Base-by-base conservation (phyloP, 1,284 basidiomycete genomes). In the Phellinidium pouzarii region DNA sequence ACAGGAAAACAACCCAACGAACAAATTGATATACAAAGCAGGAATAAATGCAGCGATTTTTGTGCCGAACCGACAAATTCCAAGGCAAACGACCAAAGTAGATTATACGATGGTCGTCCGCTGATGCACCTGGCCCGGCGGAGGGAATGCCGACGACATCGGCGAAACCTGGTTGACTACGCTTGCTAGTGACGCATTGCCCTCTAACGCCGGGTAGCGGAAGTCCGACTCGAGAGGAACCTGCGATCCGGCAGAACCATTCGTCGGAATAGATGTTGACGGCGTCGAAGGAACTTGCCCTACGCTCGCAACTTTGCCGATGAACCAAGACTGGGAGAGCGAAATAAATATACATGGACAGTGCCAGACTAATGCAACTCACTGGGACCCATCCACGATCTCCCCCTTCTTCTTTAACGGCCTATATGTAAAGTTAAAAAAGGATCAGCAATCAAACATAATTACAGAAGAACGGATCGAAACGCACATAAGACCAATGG, bases 351-450 rank as follows among this genome's bases (percentile, higher is more conserved):
- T 19, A 27, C 12, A 45, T 12, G 36, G 27, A 14, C 23, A 9
- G 27, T 7, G 22, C 27, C 31, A 40, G 17, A 22, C 8, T 22
- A 41, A 40, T n/a, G 23, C 25, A 42, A 56, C 55, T 53, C 23
- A 57, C 55, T 22, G 74, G 74, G 31, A 75, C 71, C 75, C 75
- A 77, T 4, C 75, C 75, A 34, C 75, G 61, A 37, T 71, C 68
- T 29, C 75, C 75, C 17, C 66, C 71, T 4, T 70, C 68, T 54
- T 74, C 67, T 56, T 70, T 69, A 55, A 77, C 72, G 23, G 73
- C 66, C 59, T 71, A 62, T 1, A 51, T 7, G 57, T 53, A 57
- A 19, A 52, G 50, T 25, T 22, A 23, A 36, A 54, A 60, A 44
- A 50, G 44, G 5, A n/a, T 20, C 44, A 44, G 52, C n/a, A 26